Evolutionary conservation across 2,329 filamentous ascomycete genomes (phyloP), one percentile per base, ranked within the genome.

Genomic region (Pestalotiopsis sp.): DNA sequence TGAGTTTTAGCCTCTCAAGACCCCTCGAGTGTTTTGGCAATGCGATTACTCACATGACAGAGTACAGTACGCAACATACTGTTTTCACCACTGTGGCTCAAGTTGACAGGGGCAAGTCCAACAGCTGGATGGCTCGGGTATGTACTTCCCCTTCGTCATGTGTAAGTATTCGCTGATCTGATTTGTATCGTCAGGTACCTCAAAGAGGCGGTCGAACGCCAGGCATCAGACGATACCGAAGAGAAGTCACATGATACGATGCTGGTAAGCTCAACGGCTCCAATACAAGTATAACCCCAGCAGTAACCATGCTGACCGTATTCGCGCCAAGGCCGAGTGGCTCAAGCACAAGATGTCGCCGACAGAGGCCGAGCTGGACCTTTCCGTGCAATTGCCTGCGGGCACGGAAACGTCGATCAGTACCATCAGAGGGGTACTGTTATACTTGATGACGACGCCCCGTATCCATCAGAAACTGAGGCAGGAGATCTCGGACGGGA

Each of bases 361-460:
- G 2, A 68, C 68, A 3, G 71, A 76, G 66, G 73, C 71, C n/a
- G 72, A 75, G 55, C 35, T 74, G 14, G 74, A 76, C 57, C 59
- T 75, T n/a, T 67, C 70, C 10, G 13, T 74, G 6, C 72, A 75
- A 22, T n/a, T 75, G 4, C 70, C 70, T 22, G 73, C 71, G 9
- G 69, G 71, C 5, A 38, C 68, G 9, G 71, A 73, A 26, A 72
- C 69, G 2, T 63, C 66, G 22, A 63, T 67, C 17, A 67, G 65
- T 30, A 67, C 66, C n/a, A 68, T 72, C 30, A 57, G 70, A 9
- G 68, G 69, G 11, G 70, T 68, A 1, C 40, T 73, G 14, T 57
- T 73, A 1, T 67, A 68, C 24, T 11, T 73, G 9, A 70, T 70
- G 61, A 69, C 70, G 4, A 67, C 70, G 0, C 71, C 71, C 4